Base-by-base conservation (phyloP, 106 monocot genomes). In the Dendrobium chrysotoxum region DNA sequence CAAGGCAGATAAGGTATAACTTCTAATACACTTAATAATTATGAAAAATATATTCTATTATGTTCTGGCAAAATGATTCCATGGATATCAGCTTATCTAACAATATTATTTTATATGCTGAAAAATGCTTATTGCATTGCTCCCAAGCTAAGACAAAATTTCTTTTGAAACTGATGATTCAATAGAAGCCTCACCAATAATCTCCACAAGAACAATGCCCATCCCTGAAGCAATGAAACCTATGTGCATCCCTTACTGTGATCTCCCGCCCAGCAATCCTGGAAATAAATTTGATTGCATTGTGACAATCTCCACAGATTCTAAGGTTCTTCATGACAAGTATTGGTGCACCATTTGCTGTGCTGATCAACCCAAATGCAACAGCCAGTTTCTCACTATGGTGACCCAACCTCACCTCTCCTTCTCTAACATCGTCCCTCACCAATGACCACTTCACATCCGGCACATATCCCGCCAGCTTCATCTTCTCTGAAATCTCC, bases 251-350 rank as follows among this genome's bases (percentile, higher is more conserved):
- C 84, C 94, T 91, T 1, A 94, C 83, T 18, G 86, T 91, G 20
- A 94, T 94, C 61, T 88, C 86, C 65, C 91, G 85, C 39, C 64
- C 75, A 20, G 76, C 68, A 40, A 94, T 87, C 17, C 80, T 68
- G 21, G 91, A 89, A 11, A 94, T 82, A 50, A 84, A 75, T 76
- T 90, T 91, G 57, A 94, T 88, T 18, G 94, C 89, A 78, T 66
- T 83, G 81, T 94, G 94, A 45, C 94, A 94, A 40, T 94, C 94
- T 17, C 91, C 91, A 78, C 94, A 91, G 31, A 91, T 91, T 80
- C 94, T 86, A 0, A 94, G 94, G 80, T 94, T 94, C 86, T 94
- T 94, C 86, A 94, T 81, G 65, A 94, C 88, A 17, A 91, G 77
- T 76, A 94, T 89, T 0, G 89, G 84, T 41, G 41, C 83, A 31